Evolutionary conservation across 179 eudicot species (phyloP).

Genomic region (Camellia oleifera): DNA sequence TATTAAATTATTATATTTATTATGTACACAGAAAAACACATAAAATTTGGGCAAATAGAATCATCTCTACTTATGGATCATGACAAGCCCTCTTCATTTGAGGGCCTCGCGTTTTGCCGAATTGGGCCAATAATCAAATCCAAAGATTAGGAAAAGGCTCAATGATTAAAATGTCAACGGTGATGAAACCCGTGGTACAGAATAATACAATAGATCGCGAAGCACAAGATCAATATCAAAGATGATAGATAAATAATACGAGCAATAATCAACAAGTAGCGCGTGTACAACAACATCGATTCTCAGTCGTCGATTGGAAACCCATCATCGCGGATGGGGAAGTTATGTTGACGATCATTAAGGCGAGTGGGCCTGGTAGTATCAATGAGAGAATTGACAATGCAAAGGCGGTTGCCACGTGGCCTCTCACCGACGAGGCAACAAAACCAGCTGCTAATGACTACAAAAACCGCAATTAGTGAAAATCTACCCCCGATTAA

Average conservation of each 20-base stretch:
- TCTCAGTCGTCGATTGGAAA: background rate
- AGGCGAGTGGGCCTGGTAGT: background rate
- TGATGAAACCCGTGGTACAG: background rate
- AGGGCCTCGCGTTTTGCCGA: no score
- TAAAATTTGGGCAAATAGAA: no score
- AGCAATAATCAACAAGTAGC: background rate
- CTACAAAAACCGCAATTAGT: no score
- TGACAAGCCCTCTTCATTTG: no score
- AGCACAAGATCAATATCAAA: background rate
- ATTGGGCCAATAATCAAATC: no score
- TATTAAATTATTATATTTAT: no score
- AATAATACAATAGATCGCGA: background rate
- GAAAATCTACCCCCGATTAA: slow-evolving; percentile 4
- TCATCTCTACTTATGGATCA: no score
- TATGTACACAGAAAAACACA: no score
- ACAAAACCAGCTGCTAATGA: background rate
- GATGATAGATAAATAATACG: background rate
- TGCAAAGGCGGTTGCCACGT: background rate
- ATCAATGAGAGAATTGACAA: background rate
- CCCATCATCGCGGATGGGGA: background rate
- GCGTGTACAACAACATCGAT: background rate
- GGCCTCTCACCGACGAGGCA: background rate
- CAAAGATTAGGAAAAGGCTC: background rate
- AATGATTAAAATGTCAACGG: background rate
- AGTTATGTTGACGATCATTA: background rate